Evolutionary conservation across 208 protist genomes (phyloP).

Genomic region (Balamuthia mandrillaris): DNA sequence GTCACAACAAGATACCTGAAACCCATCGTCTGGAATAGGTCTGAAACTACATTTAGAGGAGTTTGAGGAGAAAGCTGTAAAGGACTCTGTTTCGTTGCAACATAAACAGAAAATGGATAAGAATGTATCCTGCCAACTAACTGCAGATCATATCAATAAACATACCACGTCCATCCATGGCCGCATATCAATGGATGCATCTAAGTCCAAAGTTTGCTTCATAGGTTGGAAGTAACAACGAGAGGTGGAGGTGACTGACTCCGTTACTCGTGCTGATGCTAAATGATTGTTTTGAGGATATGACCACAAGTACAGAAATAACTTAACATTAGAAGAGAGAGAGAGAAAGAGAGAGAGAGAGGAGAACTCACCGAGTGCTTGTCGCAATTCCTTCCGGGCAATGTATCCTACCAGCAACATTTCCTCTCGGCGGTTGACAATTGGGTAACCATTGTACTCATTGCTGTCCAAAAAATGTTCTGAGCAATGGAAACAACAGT

Average conservation of each 20-base stretch:
- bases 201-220: no score
- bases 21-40: not conserved
- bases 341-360: not conserved
- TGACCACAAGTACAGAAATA: no score
- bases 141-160: not conserved
- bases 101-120: not conserved
- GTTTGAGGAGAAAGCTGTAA: not conserved
- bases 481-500: not conserved
- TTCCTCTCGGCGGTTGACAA: not conserved
- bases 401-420: conserved; percentile 2
- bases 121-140: not conserved
- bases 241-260: no score
- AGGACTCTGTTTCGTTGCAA: not conserved
- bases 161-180: not conserved
- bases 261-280: no score
- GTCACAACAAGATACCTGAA: not conserved
- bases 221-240: no score
- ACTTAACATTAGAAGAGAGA: no score
- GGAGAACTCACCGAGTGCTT: not conserved
- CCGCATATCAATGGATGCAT: not conserved
- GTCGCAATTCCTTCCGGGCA: not conserved
- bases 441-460: not conserved
- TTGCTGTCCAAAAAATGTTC: not conserved
- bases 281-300: no score
- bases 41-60: not conserved